phyloP scores from a whole-genome alignment of 2,329 filamentous ascomycete species.

The Neofusicoccum parvum region DNA sequence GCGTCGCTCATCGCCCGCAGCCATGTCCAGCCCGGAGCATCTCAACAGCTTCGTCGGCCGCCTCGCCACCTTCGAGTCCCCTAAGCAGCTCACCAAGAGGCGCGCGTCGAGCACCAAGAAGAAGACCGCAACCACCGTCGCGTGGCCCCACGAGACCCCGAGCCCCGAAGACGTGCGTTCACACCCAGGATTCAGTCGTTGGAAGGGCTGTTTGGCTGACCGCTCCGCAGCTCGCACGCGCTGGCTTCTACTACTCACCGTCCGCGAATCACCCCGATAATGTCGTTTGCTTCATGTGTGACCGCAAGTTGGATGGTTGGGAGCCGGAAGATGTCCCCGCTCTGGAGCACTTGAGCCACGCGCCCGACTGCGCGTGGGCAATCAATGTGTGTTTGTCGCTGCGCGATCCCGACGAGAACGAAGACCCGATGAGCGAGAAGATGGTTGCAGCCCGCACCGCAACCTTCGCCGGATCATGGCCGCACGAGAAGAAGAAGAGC shows the following conservation, averaged over 20 bases:
- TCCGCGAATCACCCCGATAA: slow-evolving; percentile 78
- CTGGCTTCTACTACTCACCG: slow-evolving; percentile 89
- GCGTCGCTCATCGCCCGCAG: slow-evolving; percentile 2
- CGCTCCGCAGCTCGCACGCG: slow-evolving; percentile 71
- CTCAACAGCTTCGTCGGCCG: slow-evolving; percentile 73
- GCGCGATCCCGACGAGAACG: slow-evolving; percentile 63
- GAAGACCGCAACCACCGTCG: slow-evolving; percentile 57
- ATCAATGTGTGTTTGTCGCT: slow-evolving; percentile 60
- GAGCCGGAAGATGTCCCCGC: slow-evolving; percentile 83
- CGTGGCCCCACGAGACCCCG: slow-evolving; percentile 78
- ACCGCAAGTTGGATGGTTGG: slow-evolving; percentile 86
- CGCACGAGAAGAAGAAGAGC: slow-evolving; percentile 82
- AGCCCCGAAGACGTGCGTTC: slow-evolving; percentile 63
- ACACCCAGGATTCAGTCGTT: neutral
- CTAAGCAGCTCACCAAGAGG: slow-evolving; percentile 66
- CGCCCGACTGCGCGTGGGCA: slow-evolving; percentile 84
- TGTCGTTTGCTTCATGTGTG: slow-evolving; percentile 84
- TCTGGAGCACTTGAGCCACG: slow-evolving; percentile 82
- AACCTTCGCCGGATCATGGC: slow-evolving; percentile 86
- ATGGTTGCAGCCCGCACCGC: slow-evolving; percentile 77
- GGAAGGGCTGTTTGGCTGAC: slow-evolving; percentile 21
- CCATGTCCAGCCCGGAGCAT: slow-evolving; percentile 43
- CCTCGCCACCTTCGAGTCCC: slow-evolving; percentile 74
- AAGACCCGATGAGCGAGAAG: slow-evolving; percentile 71
- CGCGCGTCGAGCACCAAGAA: slow-evolving; percentile 67